Base-by-base conservation (phyloP, 768 basidiomycete species). In the Boletus patriciae region DNA sequence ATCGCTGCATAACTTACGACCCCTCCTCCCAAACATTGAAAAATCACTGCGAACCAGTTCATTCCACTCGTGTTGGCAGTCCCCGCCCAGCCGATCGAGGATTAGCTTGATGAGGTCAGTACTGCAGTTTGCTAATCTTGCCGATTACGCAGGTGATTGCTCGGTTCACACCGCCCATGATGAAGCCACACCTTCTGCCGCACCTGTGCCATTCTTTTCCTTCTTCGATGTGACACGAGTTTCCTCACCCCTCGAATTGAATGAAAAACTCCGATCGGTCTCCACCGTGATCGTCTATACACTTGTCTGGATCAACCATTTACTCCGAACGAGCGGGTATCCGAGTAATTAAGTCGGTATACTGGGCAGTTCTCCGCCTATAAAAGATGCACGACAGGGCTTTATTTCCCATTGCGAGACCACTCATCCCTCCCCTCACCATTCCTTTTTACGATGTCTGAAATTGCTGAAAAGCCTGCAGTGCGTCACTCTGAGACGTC, bases 401-500 rank as follows among this genome's bases (percentile, higher is more conserved):
- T 18, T 34, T 31, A 11, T 45, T 46, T 21, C 38, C 37, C 53
- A 47, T 38, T 46, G 45, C n/a, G 36, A 10, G 19, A 45, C 23
- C 46, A 29, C 49, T 33, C 29, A 25, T 36, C 53, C 54, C 46
- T 40, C 29, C 27, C 19, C 56, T 37, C 16, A 18, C 25, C 49
- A 9, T 25, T 58, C 44, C 43, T 47, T 46, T 58, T 43, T 34
- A 18, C 47, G 43, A 41, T 73, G 63, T 54, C 72, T 34, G 54
- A 62, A 27, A 57, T 52, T 13, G 47, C 42, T 25, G 62, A 61
- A 49, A 64, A 67, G 41, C 57, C 54, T n/a, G 4, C 4, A n/a
- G n/a, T 38, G 4, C 67, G 57, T 57, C 47, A 15, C 42, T 67
- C 66, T 18, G 71, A 67, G 42, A 54, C 62, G 18, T 61, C 61